Conservation (phyloP, 169 alveolate species). For the Plasmodium ovale region DNA sequence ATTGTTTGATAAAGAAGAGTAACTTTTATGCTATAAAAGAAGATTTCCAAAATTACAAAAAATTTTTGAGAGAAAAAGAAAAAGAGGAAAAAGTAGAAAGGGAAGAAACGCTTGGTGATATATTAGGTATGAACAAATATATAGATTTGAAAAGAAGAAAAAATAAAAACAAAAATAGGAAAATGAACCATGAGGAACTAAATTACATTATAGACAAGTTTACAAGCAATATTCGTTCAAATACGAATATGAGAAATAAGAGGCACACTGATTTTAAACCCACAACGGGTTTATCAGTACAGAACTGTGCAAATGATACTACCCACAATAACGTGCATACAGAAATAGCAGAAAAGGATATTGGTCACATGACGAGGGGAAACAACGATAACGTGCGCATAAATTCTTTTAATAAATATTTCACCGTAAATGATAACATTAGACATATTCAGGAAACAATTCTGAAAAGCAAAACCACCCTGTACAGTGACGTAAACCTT, state of each 20-base stretch:
- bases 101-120: slow-evolving; percentile 31
- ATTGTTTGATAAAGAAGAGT: slow-evolving; percentile 41
- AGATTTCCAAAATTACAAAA: slow-evolving; percentile 63
- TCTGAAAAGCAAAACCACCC: slow-evolving; percentile 13
- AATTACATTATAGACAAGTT: slow-evolving; percentile 18
- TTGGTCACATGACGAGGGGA: background rate
- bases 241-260: background rate
- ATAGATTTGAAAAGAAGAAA: slow-evolving; percentile 2
- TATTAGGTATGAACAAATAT: slow-evolving; percentile 59
- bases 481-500: slow-evolving; percentile 18
- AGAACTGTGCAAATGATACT: too few relatives aligned
- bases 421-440: slow-evolving; percentile 43
- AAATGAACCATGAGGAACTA: slow-evolving; percentile 16
- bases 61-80: slow-evolving; percentile 31
- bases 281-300: too few relatives aligned
- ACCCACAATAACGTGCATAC: background rate
- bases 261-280: too few relatives aligned
- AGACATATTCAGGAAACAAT: slow-evolving; percentile 22
- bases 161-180: slow-evolving; percentile 1
- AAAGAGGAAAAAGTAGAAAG: slow-evolving; percentile 25
- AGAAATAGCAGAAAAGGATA: background rate
- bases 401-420: slow-evolving; percentile 32
- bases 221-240: slow-evolving; percentile 1
- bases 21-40: slow-evolving; percentile 49
- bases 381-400: background rate